These are phyloP conservation scores for Bacidia rubella DNA, from an alignment of 495 filamentous ascomycete genomes.

Conservation along the genomic window DNA sequence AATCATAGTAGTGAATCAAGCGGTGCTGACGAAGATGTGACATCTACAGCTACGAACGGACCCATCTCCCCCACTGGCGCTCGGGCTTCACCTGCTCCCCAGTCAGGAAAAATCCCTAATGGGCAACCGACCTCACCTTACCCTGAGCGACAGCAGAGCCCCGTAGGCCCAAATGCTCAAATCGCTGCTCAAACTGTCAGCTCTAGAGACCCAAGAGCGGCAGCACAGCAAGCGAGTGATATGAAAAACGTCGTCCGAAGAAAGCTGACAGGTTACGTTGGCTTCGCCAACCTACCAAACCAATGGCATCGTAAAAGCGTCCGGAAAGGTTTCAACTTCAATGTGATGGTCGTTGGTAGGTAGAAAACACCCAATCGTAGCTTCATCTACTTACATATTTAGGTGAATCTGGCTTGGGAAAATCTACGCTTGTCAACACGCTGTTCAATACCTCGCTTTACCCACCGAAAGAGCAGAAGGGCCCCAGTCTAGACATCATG, in stretches of 20 bases:
- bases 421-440: conserved; percentile 98
- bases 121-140: conserved; percentile 45
- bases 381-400: conserved; percentile 15
- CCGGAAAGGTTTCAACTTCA: conserved; percentile 99
- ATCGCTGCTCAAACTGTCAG: conserved; percentile 50
- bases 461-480: conserved; percentile 94
- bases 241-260: conserved; percentile 95
- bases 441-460: conserved; percentile 99
- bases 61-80: conserved; percentile 19
- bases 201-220: conserved; percentile 76
- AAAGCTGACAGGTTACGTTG: conserved; percentile 96
- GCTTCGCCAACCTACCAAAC: conserved; percentile 96
- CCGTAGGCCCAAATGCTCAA: conserved; percentile 42
- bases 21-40: conserved; percentile 4
- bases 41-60: conserved; percentile 35
- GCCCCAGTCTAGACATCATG: conserved; percentile 90
- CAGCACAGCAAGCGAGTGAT: conserved; percentile 62
- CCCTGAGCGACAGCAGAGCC: conserved; percentile 44
- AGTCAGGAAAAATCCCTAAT: conserved; percentile 23
- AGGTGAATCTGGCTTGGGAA: conserved; percentile 99
- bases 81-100: conserved; percentile 22
- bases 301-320: conserved; percentile 99
- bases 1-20: not conserved
- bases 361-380: conserved; percentile 20
- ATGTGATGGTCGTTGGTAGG: conserved; percentile 98